These are phyloP conservation scores for Chlorella sp. DNA, from an alignment of 139 green algal species.

Conservation along the genomic window DNA sequence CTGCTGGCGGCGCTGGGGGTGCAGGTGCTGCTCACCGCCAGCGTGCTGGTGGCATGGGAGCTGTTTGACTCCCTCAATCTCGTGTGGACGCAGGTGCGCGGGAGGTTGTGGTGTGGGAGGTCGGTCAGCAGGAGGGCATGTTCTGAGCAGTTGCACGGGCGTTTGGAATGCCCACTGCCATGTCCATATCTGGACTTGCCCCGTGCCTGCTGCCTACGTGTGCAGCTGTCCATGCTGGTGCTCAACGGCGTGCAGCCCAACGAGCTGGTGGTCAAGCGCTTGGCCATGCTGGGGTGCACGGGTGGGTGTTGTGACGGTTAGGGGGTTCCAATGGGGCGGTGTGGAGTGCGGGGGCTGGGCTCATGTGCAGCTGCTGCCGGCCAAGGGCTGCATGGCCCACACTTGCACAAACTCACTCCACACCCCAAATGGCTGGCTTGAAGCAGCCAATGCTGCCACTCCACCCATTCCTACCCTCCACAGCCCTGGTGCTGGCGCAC, in stretches of 20 bases:
- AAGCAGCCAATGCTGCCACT: neutral
- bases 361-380: too few relatives aligned
- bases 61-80: slow-evolving; percentile 35
- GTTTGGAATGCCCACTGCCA: too few relatives aligned
- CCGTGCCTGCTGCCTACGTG: too few relatives aligned
- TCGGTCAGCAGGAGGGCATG: neutral
- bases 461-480: neutral
- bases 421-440: too few relatives aligned
- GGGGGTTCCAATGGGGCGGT: too few relatives aligned
- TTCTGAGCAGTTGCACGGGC: too few relatives aligned
- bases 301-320: neutral
- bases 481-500: slow-evolving; percentile 49
- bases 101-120: too few relatives aligned
- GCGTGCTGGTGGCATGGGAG: slow-evolving; percentile 46
- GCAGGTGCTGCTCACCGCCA: slow-evolving; percentile 29
- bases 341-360: too few relatives aligned
- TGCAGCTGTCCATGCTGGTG: slow-evolving; percentile 31
- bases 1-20: slow-evolving; percentile 44
- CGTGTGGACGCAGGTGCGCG: slow-evolving; percentile 25
- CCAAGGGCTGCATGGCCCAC: too few relatives aligned
- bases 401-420: too few relatives aligned
- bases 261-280: slow-evolving; percentile 62
- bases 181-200: neutral
- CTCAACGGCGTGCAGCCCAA: slow-evolving; percentile 48
- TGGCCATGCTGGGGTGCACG: slow-evolving; percentile 61